A percentile compares a stretch with the other conserved stretches of the same genome.
phyloP scores from a whole-genome alignment of 805 yeast species.

The Metschnikowia rubicola region DNA sequence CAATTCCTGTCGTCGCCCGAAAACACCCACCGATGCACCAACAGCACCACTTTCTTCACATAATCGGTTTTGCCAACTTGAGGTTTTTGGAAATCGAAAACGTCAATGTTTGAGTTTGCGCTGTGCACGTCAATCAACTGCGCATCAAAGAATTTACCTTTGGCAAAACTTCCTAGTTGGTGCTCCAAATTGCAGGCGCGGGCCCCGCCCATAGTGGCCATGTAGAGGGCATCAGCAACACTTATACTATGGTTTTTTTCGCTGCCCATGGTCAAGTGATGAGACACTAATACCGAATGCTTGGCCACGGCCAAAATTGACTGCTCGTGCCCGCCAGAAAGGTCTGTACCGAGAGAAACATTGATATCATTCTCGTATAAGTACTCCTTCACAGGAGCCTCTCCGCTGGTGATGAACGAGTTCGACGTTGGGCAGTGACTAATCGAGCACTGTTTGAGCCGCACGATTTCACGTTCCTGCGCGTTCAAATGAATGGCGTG shows the following conservation, averaged over 20 bases:
- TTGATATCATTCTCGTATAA: constrained; percentile 62
- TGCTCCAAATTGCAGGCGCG: constrained; percentile 57
- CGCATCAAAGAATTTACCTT: constrained; percentile 81
- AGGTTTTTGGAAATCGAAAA: constrained; percentile 72
- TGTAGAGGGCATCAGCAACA: constrained; percentile 61
- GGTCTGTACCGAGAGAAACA: constrained; percentile 61
- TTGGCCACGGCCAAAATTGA: constrained; percentile 35
- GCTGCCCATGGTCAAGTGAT: constrained; percentile 36
- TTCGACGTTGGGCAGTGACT: constrained; percentile 94
- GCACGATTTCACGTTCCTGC: constrained; percentile 59
- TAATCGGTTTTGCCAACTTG: constrained; percentile 11
- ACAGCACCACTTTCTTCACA: constrained; percentile 43
- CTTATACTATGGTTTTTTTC: constrained; percentile 7
- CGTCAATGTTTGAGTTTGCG: constrained; percentile 60
- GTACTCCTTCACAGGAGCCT: constrained; percentile 63
- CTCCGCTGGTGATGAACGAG: constrained; percentile 85
- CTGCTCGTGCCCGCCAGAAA: constrained; percentile 42
- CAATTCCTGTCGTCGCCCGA: constrained; percentile 93
- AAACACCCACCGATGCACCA: constrained; percentile 86
- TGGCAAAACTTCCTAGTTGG: constrained; percentile 63
- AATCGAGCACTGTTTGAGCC: constrained; percentile 58
- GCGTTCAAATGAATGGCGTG: constrained; percentile 79
- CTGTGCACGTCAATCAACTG: constrained; percentile 67
- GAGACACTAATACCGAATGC: constrained; percentile 36
- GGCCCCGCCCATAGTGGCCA: constrained; percentile 93